A percentile compares a stretch with the other conserved stretches of the same genome.
Evolutionary conservation across 2,329 filamentous ascomycete genomes (phyloP).

Genomic region (Teratosphaeria destructans): DNA sequence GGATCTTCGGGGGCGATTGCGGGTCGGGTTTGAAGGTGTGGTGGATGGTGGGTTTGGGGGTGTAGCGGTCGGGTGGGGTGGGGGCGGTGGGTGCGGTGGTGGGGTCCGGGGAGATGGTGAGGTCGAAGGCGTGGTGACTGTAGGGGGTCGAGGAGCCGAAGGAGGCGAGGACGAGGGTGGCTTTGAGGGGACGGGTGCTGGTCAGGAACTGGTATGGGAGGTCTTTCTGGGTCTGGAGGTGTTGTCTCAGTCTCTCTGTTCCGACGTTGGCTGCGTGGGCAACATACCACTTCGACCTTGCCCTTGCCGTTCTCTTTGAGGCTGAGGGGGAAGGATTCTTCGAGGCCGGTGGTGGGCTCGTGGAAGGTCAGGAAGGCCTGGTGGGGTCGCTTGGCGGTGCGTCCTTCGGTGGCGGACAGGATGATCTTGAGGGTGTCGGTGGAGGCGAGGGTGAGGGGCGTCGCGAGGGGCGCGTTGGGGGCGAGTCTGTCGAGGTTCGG

Average conservation of each 20-base stretch:
- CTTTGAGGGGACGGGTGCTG: slow-evolving; percentile 57
- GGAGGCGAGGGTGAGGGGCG: slow-evolving; percentile 51
- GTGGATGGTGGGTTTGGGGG: slow-evolving; percentile 72
- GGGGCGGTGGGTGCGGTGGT: slow-evolving; percentile 49
- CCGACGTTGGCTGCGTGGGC: no score
- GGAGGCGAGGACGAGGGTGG: slow-evolving; percentile 68
- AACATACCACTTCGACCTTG: slow-evolving; percentile 68
- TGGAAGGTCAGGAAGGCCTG: slow-evolving; percentile 83
- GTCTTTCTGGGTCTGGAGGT: slow-evolving; percentile 68
- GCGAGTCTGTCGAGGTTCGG: slow-evolving; percentile 24
- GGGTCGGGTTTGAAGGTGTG: slow-evolving; percentile 80
- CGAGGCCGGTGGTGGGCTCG: slow-evolving; percentile 64
- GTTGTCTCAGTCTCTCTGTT: slow-evolving; percentile 1
- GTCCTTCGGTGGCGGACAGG: slow-evolving; percentile 70
- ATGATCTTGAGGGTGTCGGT: slow-evolving; percentile 70
- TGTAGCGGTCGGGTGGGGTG: slow-evolving; percentile 68
- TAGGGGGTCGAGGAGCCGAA: slow-evolving; percentile 66
- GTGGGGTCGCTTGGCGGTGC: slow-evolving; percentile 73
- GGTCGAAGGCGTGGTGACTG: slow-evolving; percentile 60
- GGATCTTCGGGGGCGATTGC: slow-evolving; percentile 65
- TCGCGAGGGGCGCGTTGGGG: slow-evolving; percentile 44
- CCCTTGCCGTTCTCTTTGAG: slow-evolving; percentile 84
- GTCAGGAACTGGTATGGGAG: slow-evolving; percentile 73
- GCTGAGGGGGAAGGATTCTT: slow-evolving; percentile 74
- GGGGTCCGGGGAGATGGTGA: slow-evolving; percentile 56